These are phyloP conservation scores for Byssoonygena ceratinophila DNA, from an alignment of 2,329 filamentous ascomycete species.

Conservation along the genomic window DNA sequence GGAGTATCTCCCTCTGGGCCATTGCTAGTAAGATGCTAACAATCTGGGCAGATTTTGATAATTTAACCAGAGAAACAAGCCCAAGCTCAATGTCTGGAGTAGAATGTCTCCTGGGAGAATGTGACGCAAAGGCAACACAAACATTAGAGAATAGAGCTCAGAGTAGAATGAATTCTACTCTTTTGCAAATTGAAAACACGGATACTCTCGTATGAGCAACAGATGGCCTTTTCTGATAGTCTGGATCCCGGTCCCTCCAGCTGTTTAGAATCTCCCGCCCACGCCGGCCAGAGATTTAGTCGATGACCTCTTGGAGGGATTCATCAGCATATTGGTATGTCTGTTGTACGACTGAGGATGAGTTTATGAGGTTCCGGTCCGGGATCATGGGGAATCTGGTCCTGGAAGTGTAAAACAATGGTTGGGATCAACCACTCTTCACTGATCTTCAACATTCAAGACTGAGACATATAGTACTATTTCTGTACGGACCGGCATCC, in stretches of 20 bases:
- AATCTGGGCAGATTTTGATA: constrained; percentile 8
- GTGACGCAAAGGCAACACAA: background rate
- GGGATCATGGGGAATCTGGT: background rate
- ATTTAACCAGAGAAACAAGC: no score
- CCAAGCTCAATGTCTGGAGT: background rate
- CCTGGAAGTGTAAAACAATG: no score
- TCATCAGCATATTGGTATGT: constrained; percentile 2
- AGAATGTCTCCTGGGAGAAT: background rate
- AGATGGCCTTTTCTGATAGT: background rate
- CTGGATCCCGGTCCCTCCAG: background rate
- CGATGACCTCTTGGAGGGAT: constrained; percentile 1
- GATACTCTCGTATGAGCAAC: background rate
- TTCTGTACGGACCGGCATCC: background rate
- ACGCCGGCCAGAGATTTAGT: background rate
- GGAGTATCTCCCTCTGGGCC: constrained; percentile 6
- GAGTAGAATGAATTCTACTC: background rate
- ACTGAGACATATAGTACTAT: background rate
- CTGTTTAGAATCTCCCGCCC: background rate
- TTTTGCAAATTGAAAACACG: background rate
- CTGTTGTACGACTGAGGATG: constrained; percentile 7
- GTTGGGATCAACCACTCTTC: no score
- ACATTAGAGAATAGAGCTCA: background rate
- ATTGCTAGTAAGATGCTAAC: constrained; percentile 6
- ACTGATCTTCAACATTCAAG: no score
- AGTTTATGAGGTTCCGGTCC: background rate